phyloP scores from a whole-genome alignment of 192 early-diverging fungal species.

The Backusella luteola region DNA sequence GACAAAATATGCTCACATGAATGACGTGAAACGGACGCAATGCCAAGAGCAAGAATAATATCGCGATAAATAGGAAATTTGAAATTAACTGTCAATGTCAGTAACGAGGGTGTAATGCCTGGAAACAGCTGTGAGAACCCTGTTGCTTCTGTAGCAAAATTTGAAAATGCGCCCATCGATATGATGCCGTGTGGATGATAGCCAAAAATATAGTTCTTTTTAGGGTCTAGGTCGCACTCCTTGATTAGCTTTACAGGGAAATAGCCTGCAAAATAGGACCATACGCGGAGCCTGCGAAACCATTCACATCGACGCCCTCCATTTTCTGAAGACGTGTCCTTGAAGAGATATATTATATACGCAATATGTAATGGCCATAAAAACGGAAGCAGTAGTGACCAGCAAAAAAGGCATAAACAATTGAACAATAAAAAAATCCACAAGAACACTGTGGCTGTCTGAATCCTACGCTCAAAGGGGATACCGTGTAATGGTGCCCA shows the following conservation, averaged over 20 bases:
- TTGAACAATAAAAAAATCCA: slow-evolving; percentile 61
- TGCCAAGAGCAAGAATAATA: slow-evolving; percentile 73
- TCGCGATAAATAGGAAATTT: slow-evolving; percentile 87
- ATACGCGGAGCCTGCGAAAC: slow-evolving; percentile 53
- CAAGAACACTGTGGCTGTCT: slow-evolving; percentile 61
- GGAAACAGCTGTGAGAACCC: slow-evolving; percentile 72
- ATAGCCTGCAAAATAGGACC: slow-evolving; percentile 76
- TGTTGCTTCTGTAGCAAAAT: slow-evolving; percentile 80
- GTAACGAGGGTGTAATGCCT: slow-evolving; percentile 71
- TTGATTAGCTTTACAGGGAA: slow-evolving; percentile 81
- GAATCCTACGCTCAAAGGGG: slow-evolving; percentile 62
- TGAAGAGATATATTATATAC: slow-evolving; percentile 72
- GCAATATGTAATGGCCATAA: slow-evolving; percentile 58
- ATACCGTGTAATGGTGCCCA: slow-evolving; percentile 30
- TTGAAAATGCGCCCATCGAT: slow-evolving; percentile 73
- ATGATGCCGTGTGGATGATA: slow-evolving; percentile 94
- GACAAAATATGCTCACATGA: slow-evolving; percentile 77
- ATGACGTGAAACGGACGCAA: slow-evolving; percentile 74
- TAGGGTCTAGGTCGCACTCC: slow-evolving; percentile 22
- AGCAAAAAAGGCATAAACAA: slow-evolving; percentile 52
- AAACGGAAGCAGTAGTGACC: slow-evolving; percentile 53
- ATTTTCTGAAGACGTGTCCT: slow-evolving; percentile 70
- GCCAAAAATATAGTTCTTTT: slow-evolving; percentile 35
- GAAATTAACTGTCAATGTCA: slow-evolving; percentile 86
- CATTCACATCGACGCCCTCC: slow-evolving; percentile 63